These are phyloP conservation scores for Aphanomyces euteiches DNA, from an alignment of 352 stramenopile species.

Conservation along the genomic window DNA sequence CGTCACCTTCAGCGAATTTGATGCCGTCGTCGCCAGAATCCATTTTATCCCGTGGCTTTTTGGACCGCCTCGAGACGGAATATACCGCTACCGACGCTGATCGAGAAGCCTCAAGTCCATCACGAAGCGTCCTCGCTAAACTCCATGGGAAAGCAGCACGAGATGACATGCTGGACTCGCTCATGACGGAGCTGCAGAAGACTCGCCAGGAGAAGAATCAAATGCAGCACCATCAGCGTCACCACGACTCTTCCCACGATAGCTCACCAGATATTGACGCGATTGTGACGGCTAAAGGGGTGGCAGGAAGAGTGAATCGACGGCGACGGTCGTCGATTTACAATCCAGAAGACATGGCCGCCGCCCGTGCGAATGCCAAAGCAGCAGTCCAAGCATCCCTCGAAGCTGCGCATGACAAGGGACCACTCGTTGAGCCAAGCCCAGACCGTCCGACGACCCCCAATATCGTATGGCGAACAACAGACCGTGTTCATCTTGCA, in stretches of 20 bases:
- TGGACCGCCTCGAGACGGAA: not conserved
- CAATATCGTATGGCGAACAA: conserved; percentile 9
- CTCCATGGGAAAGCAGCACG: conserved; percentile 9
- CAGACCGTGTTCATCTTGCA: conserved; percentile 7
- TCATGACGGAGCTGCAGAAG: conserved; percentile 18
- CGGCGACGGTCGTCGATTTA: conserved; percentile 11
- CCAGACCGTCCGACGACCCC: conserved; percentile 8
- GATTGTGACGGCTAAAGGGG: not conserved
- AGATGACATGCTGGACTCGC: conserved; percentile 20
- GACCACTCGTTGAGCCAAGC: not conserved
- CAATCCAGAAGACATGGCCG: conserved; percentile 9
- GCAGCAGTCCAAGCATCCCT: conserved; percentile 10
- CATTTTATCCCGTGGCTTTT: conserved; percentile 1
- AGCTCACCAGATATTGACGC: not conserved
- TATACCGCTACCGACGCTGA: not conserved
- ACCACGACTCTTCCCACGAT: too few species aligned
- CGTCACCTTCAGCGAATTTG: too few species aligned
- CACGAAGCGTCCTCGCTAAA: not conserved
- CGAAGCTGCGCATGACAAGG: not conserved
- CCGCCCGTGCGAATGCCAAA: conserved; percentile 3
- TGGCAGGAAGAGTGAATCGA: not conserved
- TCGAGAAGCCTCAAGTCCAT: not conserved
- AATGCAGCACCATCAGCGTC: not conserved
- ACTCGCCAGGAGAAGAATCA: conserved; percentile 1
- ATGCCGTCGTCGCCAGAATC: not conserved